Evolutionary conservation across 2,329 filamentous ascomycete species (phyloP).

Genomic region (Pseudohalonectria lignicola): DNA sequence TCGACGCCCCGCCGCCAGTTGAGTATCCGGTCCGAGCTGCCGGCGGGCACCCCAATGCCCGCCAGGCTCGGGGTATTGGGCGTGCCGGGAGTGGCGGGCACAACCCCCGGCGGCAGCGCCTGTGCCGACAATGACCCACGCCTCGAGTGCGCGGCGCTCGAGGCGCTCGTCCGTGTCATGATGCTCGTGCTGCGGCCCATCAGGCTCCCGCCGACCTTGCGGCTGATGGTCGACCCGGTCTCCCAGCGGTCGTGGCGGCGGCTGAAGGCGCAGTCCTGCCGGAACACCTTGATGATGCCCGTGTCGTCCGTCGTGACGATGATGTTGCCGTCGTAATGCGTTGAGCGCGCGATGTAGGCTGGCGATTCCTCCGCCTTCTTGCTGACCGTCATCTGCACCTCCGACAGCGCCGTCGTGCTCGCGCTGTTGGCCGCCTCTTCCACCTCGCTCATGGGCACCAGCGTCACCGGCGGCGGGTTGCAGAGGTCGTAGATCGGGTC

Average conservation of each 20-base stretch:
- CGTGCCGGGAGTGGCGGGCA: conserved; percentile 13
- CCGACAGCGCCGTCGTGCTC: conserved; percentile 3
- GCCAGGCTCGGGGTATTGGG: conserved; percentile 11
- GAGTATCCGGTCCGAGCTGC: conserved; percentile 63
- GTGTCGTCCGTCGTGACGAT: conserved; percentile 83
- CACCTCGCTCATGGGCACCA: conserved; percentile 62
- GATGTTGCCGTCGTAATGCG: conserved; percentile 76
- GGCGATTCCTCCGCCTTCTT: conserved; percentile 57
- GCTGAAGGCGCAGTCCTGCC: conserved; percentile 89
- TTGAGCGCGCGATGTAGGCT: conserved; percentile 63
- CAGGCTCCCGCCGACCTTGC: conserved; percentile 51
- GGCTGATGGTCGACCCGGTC: conserved; percentile 63
- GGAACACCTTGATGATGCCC: conserved; percentile 86
- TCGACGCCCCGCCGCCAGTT: conserved; percentile 70
- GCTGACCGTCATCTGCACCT: conserved; percentile 10
- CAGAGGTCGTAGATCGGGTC: conserved; percentile 95
- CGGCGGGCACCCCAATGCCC: conserved; percentile 19
- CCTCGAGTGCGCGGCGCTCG: conserved; percentile 36
- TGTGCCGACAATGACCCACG: conserved; percentile 40
- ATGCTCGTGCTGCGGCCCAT: conserved; percentile 46
- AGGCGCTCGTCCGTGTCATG: conserved; percentile 38
- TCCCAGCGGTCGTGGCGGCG: conserved; percentile 71
- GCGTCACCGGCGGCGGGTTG: conserved; percentile 81
- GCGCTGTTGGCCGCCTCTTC: conserved; percentile 7
- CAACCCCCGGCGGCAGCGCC: conserved; percentile 7